Base-by-base conservation (phyloP, 73 alveolate species). In the Urostyla sp. region DNA sequence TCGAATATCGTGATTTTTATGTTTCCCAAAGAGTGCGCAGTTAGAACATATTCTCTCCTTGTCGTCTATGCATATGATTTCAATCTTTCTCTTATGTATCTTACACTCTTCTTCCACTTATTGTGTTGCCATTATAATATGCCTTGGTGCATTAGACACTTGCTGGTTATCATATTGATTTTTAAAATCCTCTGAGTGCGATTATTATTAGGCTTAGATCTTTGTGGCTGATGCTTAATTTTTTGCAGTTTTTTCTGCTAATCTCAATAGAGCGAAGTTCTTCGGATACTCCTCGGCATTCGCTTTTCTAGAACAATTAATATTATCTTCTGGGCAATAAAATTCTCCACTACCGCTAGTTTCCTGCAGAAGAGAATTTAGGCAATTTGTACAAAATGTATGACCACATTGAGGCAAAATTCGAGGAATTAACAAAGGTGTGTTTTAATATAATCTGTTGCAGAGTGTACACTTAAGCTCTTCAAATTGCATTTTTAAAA, bases 1-100 rank as follows among this genome's bases (percentile, higher is more conserved):
- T 18, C 95, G 59, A 30, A 95, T 90, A 57, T 95, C 96, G 76
- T 95, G 99, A 30, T 92, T 92, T 80, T 94, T 85, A 91, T 95
- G 99, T n/a, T 44, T 49, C 27, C 99, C 99, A 57, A 95, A 95
- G 37, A 95, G 73, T n/a, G 99, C 98, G 51, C 99, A 95, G 75
- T 90, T 88, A 3, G 98, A 89, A 66, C 99, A 95, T 7, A 95
- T 94, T 67, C 92, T 84, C 30, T 86, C 88, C 43, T 87, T 53
- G 56, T 95, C 99, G 55, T 89, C 93, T 0, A 95, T 59, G 69
- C 99, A 95, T 20, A 95, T 91, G 44, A 93, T 90, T 67, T 95
- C 99, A 43, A 95, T 80, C 56, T 69, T 79, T 63, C 89, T 85
- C 24, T 80, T 27, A 87, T 90, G 96, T 26, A 72, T 63, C n/a